Percentiles rank a stretch among this genome's conserved stretches.
Conservation (phyloP, 1,284 basidiomycete species). For the Leccinum variabile region DNA sequence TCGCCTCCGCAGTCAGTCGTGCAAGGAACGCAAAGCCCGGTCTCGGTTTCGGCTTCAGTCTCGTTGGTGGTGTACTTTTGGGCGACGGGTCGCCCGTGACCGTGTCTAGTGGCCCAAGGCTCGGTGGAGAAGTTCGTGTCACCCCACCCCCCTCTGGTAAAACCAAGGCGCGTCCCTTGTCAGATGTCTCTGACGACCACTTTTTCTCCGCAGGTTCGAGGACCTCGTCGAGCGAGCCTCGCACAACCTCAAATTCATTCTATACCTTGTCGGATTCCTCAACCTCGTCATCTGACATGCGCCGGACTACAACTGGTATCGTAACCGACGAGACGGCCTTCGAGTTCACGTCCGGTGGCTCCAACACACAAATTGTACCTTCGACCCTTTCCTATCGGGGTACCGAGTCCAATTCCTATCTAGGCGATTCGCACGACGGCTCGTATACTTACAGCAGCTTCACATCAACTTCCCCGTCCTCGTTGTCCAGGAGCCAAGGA, state of each 20-base stretch:
- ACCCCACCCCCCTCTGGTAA: slow-evolving; percentile 59
- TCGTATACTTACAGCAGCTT: slow-evolving; percentile 35
- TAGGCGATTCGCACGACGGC: slow-evolving; percentile 57
- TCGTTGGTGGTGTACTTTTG: slow-evolving; percentile 39
- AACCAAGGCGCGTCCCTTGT: slow-evolving; percentile 40
- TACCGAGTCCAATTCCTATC: slow-evolving; percentile 53
- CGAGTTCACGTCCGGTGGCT: slow-evolving; percentile 39
- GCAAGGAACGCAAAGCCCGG: slow-evolving; percentile 46
- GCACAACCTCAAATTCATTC: slow-evolving; percentile 39
- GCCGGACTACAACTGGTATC: slow-evolving; percentile 36
- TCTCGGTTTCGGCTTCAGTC: slow-evolving; percentile 45
- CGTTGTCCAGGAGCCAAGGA: slow-evolving; percentile 56
- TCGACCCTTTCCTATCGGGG: slow-evolving; percentile 58
- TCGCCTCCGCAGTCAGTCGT: slow-evolving; percentile 49
- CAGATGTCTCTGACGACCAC: slow-evolving; percentile 54
- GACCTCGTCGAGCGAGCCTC: slow-evolving; percentile 35
- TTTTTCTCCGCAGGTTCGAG: slow-evolving; percentile 55
- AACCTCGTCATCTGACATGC: slow-evolving; percentile 28
- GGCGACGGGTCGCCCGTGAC: slow-evolving; percentile 52
- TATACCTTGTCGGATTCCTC: slow-evolving; percentile 31
- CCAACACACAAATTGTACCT: slow-evolving; percentile 47
- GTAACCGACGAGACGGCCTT: slow-evolving; percentile 39
- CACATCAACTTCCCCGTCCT: slow-evolving; percentile 36
- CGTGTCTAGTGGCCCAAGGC: slow-evolving; percentile 49
- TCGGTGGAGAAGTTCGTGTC: slow-evolving; percentile 53